Percentiles rank a stretch among this genome's conserved stretches.
Evolutionary conservation across 2,329 filamentous ascomycete genomes (phyloP).

Genomic region (Aspergillus pseudonomiae): DNA sequence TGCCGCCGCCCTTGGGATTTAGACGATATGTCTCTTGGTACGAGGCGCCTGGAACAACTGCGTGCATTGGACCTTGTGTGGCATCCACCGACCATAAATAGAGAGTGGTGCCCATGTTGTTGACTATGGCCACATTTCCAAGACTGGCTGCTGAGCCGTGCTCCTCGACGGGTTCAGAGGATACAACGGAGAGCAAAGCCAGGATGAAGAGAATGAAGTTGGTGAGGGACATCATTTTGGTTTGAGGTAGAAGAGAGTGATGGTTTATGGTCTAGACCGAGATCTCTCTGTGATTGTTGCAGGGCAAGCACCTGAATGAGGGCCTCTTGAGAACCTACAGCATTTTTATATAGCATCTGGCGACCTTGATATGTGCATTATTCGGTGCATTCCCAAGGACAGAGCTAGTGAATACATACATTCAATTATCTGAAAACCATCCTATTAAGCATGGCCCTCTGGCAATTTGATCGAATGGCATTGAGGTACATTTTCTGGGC

Average conservation of each 20-base stretch:
- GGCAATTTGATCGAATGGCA: not conserved
- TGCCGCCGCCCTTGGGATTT: not conserved
- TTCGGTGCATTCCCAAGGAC: not conserved
- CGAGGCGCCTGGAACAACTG: conserved; percentile 21
- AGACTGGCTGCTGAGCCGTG: not conserved
- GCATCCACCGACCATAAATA: not conserved
- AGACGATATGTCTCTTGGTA: not conserved
- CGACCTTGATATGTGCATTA: not conserved
- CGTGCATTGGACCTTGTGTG: not conserved
- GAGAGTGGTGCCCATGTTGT: not conserved
- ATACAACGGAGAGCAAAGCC: not conserved
- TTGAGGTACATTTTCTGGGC: not conserved
- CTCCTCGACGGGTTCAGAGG: not conserved
- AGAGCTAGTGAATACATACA: not conserved
- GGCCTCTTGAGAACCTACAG: not conserved
- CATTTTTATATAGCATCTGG: not conserved
- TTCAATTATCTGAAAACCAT: not conserved
- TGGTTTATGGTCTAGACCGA: too few relatives aligned
- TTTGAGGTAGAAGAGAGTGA: not conserved
- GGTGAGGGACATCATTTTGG: not conserved
- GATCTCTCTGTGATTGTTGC: too few relatives aligned
- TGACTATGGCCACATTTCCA: not conserved
- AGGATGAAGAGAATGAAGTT: not conserved
- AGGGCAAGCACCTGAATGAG: not conserved
- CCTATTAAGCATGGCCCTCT: not conserved